Evolutionary conservation across 2,329 filamentous ascomycete genomes (phyloP), one percentile per base, ranked within the genome.

Genomic region (Xenoacremonium recifei): DNA sequence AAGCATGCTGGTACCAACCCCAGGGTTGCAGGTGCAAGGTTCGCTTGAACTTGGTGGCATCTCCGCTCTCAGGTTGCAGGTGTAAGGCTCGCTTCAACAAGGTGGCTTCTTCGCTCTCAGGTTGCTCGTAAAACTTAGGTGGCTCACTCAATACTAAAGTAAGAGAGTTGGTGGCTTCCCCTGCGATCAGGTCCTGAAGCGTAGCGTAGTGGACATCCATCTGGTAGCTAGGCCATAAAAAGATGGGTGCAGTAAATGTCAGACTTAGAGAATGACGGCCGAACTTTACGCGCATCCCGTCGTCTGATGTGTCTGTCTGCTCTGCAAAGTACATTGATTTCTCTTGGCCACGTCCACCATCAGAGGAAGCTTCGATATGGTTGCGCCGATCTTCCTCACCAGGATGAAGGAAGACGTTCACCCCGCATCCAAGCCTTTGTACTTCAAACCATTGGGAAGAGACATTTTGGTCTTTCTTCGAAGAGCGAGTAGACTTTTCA

Each of bases 61-160:
- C 27, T 20, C 35, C 40, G 36, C 44, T 21, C 10, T 29, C 5
- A 32, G 37, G n/a, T 46, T 25, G 21, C 25, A 44, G 16, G 56
- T 77, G 79, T 38, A 79, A 73, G n/a, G n/a, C n/a, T n/a, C n/a
- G n/a, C n/a, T n/a, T n/a, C n/a, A n/a, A n/a, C n/a, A n/a, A n/a
- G 18, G 21, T 35, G n/a, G 35, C 13, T 40, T 40, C 27, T 20
- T 35, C 40, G 36, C 44, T 21, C 10, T 29, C 5, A 32, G 37
- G n/a, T 46, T 25, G 21, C 25, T 45, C 15, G 56, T 77, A 79
- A 38, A 79, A 73, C 2, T 67, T 66, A 0, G 79, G 79, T 2
- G 77, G 68, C 21, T 75, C 70, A 16, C 55, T 65, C 7, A 84
- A 69, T 0, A 78, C 75, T 3, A 84, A 51, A 0, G 72, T 75